Base-by-base conservation (phyloP, 108 stramenopile species). In the Cyclostephanos tholiformis region DNA sequence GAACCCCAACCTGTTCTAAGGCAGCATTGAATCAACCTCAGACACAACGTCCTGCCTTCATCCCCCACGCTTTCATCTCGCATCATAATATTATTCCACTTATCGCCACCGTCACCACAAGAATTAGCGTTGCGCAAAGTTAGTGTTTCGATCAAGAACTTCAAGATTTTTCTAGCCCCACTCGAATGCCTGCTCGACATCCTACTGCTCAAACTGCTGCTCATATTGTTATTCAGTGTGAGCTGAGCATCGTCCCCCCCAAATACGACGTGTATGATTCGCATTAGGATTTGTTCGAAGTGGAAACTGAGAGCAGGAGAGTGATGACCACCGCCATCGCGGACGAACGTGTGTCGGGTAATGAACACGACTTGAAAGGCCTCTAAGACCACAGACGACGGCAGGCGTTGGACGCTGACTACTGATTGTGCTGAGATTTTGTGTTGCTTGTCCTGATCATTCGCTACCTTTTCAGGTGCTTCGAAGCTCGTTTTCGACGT, bases 281-380 rank as follows among this genome's bases (percentile, higher is more conserved):
- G 38, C 41, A 77, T 77, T 52, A 94, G 65, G 2, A 94, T 89
- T 68, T 90, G 83, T 78, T 94, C 93, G 75, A 95, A 92, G 70
- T 92, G 91, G 66, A 88, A 87, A 55, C 85, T 84, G 11, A 95
- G 72, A 7, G 94, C 94, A 4, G 94, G 94, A 11, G 80, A 85
- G 75, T 89, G 86, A 67, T 78, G 77, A 2, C 70, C 71, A 11
- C 57, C 66, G 32, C 53, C n/a, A 16, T 48, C 49, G 29, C 48
- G 57, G 35, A 91, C 87, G 76, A 91, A 90, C 4, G 90, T 92
- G 63, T 91, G 91, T 41, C 93, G 83, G 0, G 91, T 92, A 14
- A 88, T 76, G 74, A 91, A 92, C 0, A 92, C 91, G 0, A 90
- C 88, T 48, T 89, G 85, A 69, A 95, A 95, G 38, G 89, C 88